These are phyloP conservation scores for Picea abies DNA, from an alignment of 83 land plant genomes.

Conservation along the genomic window DNA sequence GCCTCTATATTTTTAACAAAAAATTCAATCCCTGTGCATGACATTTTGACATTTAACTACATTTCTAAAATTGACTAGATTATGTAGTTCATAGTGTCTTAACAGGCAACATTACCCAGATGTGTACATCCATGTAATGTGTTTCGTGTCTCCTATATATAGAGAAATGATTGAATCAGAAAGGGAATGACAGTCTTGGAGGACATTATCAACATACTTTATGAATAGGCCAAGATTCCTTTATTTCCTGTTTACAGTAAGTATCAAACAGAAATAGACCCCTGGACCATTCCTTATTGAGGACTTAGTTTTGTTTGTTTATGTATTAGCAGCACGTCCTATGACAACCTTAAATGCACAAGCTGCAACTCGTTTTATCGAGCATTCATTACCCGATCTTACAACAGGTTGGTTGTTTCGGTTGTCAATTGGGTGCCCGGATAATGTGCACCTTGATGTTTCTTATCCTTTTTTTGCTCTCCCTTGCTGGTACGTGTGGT, in stretches of 20 bases:
- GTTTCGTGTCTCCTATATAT: background rate
- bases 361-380: conserved; percentile 73
- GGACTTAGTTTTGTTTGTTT: background rate
- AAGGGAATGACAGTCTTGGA: too few relatives aligned
- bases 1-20: background rate
- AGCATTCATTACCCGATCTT: conserved; percentile 69
- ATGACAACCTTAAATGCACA: conserved; percentile 49
- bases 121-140: background rate
- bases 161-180: background rate
- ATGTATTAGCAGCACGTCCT: conserved; percentile 48
- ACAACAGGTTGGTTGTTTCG: conserved; percentile 40
- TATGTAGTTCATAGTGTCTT: too few relatives aligned
- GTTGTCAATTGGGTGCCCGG: background rate
- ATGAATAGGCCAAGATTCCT: background rate
- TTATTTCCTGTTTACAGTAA: background rate
- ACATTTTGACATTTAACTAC: background rate
- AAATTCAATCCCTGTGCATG: background rate
- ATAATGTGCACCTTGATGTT: background rate
- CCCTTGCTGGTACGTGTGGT: background rate
- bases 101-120: too few relatives aligned
- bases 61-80: too few relatives aligned
- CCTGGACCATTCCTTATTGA: background rate
- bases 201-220: background rate
- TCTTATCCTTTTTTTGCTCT: background rate
- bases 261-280: background rate